Percentiles rank a stretch among this genome's conserved stretches.
phyloP scores from a whole-genome alignment of 108 stramenopile species.

The Hondaea fermentalgiana region DNA sequence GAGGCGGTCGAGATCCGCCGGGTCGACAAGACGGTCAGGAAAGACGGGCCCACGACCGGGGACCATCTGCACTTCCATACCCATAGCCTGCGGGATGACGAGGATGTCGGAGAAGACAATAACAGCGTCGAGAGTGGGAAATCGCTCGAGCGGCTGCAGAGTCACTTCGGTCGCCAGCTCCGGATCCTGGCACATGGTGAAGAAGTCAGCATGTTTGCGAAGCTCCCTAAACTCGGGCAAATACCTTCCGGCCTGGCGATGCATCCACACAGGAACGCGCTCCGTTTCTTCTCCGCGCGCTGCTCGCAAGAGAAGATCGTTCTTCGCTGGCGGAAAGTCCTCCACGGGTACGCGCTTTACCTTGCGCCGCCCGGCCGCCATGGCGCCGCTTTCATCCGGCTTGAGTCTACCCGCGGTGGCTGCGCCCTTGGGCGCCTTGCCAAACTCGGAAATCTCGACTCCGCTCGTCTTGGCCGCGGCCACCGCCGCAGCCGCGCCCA shows the following conservation, averaged over 20 bases:
- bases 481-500: neutral
- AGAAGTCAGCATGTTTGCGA: constrained; percentile 81
- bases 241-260: constrained; percentile 95
- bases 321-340: constrained; percentile 9
- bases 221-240: constrained; percentile 93
- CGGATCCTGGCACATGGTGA: constrained; percentile 77
- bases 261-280: constrained; percentile 95
- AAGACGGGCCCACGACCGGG: constrained; percentile 88
- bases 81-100: constrained; percentile 86
- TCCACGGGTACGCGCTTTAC: neutral
- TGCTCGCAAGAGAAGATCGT: constrained; percentile 82
- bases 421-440: neutral
- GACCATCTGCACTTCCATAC: constrained; percentile 90
- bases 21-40: constrained; percentile 96
- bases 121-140: constrained; percentile 79
- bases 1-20: constrained; percentile 84
- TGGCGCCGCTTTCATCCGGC: neutral
- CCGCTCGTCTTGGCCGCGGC: neutral
- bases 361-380: neutral
- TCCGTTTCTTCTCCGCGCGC: constrained; percentile 82
- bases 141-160: constrained; percentile 82
- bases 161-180: constrained; percentile 83
- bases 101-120: constrained; percentile 99
- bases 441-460: neutral
- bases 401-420: neutral